Conservation (phyloP, 2,329 filamentous ascomycete genomes). For the Emmonsia crescens region DNA sequence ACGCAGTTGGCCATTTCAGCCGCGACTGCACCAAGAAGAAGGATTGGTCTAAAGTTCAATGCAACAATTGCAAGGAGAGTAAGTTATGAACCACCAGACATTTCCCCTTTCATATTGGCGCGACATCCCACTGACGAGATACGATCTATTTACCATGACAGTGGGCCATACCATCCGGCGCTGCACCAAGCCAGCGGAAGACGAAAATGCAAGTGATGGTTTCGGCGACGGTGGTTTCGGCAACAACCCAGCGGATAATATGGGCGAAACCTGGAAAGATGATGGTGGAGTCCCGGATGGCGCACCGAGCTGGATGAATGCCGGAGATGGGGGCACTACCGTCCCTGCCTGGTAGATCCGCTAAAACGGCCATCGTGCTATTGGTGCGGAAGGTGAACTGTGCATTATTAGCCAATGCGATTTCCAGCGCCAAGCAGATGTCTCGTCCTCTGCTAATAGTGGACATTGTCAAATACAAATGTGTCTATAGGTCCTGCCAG, state of each 20-base stretch:
- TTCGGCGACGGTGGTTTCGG: constrained; percentile 12
- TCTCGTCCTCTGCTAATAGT: no score
- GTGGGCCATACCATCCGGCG: constrained; percentile 35
- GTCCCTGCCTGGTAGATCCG: not conserved
- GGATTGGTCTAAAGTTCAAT: constrained; percentile 35
- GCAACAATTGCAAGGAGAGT: constrained; percentile 37
- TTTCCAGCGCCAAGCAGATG: no score
- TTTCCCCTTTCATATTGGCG: not conserved
- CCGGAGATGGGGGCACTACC: not conserved
- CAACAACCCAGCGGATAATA: constrained; percentile 12
- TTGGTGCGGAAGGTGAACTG: not conserved
- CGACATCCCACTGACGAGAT: constrained; percentile 6
- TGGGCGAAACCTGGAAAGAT: constrained; percentile 5
- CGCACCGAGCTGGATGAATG: constrained; percentile 1
- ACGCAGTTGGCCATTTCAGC: constrained; percentile 30
- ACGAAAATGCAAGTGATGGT: constrained; percentile 6
- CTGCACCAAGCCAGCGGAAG: constrained; percentile 23
- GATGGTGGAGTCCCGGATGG: not conserved
- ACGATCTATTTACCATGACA: constrained; percentile 13
- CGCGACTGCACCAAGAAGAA: constrained; percentile 35
- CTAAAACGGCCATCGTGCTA: no score
- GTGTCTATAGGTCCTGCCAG: no score
- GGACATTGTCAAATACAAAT: no score
- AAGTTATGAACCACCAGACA: constrained; percentile 11
- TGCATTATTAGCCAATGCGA: no score